A percentile compares a stretch with the other conserved stretches of the same genome.
Conservation (phyloP, 495 filamentous ascomycete genomes). For the Neurospora sp. region DNA sequence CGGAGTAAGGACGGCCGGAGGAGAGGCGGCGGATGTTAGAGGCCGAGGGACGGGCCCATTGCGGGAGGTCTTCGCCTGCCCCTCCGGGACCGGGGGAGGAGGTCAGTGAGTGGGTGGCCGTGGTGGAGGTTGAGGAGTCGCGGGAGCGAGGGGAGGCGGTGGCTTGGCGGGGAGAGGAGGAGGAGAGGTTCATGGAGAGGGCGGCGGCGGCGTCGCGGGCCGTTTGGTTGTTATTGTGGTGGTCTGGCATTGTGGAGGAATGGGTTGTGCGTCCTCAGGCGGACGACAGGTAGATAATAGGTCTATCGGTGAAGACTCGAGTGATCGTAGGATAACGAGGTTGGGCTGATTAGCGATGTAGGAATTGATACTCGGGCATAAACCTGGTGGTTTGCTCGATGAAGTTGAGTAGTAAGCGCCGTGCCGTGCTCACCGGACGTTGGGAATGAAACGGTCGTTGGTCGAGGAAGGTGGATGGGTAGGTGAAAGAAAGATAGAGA, state of each 20-base stretch:
- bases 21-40: slow-evolving; percentile 6
- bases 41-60: slow-evolving; percentile 6
- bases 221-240: not conserved
- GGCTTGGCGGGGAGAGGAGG: not conserved
- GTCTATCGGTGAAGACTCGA: not conserved
- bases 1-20: slow-evolving; percentile 6
- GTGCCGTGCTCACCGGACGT: not conserved
- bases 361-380: slow-evolving; percentile 2
- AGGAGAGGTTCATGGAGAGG: slow-evolving; percentile 14
- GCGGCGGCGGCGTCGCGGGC: slow-evolving; percentile 14
- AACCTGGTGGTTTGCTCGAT: not conserved
- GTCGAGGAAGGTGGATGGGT: not conserved
- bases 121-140: slow-evolving; percentile 1
- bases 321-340: not conserved
- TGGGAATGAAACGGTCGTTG: not conserved
- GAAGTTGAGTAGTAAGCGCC: not conserved
- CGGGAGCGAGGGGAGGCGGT: not conserved
- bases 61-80: not conserved
- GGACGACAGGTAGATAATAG: not conserved
- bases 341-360: not conserved
- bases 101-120: not conserved
- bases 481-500: not conserved
- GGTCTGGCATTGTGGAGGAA: slow-evolving; percentile 18
- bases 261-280: not conserved
- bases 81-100: not conserved